Evolutionary conservation across 2,329 filamentous ascomycete species (phyloP), one percentile per base, ranked within the genome.

Genomic region (Epicoccum sorghinum): DNA sequence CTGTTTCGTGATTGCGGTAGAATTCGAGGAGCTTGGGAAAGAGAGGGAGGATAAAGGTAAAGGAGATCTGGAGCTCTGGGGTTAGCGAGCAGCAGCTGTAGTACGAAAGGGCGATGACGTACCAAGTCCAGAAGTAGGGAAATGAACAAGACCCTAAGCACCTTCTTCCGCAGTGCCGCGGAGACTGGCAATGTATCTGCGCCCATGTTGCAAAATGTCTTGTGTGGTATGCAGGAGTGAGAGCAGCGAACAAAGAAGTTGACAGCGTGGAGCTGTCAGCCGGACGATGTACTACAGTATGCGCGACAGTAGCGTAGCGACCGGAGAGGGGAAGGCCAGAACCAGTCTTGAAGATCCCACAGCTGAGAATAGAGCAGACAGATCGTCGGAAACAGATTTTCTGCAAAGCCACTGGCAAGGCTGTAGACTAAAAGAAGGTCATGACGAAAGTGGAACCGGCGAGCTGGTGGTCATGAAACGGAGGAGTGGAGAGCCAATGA

Each of bases 21-120:
- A 97, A 98, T 68, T 96, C 89, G 76, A 98, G 89, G 39, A 99
- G 88, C 54, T 92, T 93, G 7, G 95, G 95, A 73, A 98, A 99
- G 32, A 99, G 86, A 0, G 95, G 95, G 7, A 99, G 88, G 72
- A 98, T 98, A 73, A 99, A 97, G 27, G 95, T 99, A 75, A 99
- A 99, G 51, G 93, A 97, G 69, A 98, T 91, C 93, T 97, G 60
- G n/a, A 33, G 37, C 27, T 4, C 4, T 10, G 42, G 52, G 42
- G 53, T 64, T 41, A 62, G 57, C 52, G 32, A 42, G 52, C 32
- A 29, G 10, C 38, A 30, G 47, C 22, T 54, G 44, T 58, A 13
- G 39, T 27, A 73, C 38, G 23, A 44, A 43, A 29, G 46, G 24
- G n/a, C 12, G 42, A 61, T 61, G 64, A 70, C 84, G 62, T 83